Conservation (phyloP, 1,284 basidiomycete species). For the Ustilago trichophora region DNA sequence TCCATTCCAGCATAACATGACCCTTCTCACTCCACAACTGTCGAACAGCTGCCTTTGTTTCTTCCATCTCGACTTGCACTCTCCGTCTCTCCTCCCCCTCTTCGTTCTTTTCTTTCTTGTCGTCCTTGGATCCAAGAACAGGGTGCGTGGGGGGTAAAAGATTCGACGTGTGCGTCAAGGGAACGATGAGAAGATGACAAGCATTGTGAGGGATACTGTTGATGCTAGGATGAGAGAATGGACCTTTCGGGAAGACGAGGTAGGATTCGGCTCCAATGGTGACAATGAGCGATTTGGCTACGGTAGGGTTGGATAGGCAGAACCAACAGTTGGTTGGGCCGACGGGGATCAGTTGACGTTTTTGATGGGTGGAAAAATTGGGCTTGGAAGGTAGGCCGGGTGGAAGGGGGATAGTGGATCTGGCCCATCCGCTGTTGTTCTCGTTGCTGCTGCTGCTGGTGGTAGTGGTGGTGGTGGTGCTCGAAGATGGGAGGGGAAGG, state of each 20-base stretch:
- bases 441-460: neutral
- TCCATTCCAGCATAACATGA: slow-evolving; percentile 33
- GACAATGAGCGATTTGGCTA: slow-evolving; percentile 60
- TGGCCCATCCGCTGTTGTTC: neutral
- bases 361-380: slow-evolving; percentile 2
- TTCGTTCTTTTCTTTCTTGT: too few species aligned
- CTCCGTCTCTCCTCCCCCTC: slow-evolving; percentile 1
- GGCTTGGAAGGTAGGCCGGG: slow-evolving; percentile 30
- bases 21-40: slow-evolving; percentile 29
- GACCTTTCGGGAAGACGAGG: slow-evolving; percentile 60
- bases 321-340: slow-evolving; percentile 65
- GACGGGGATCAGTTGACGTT: slow-evolving; percentile 55
- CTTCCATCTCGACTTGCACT: slow-evolving; percentile 26
- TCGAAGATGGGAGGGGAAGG: neutral
- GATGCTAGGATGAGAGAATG: slow-evolving; percentile 29
- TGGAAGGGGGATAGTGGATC: slow-evolving; percentile 21
- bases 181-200: slow-evolving; percentile 59
- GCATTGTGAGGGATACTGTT: slow-evolving; percentile 47
- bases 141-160: slow-evolving; percentile 10
- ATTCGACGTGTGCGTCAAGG: slow-evolving; percentile 46
- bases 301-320: slow-evolving; percentile 60
- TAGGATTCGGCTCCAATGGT: slow-evolving; percentile 55
- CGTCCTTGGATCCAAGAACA: too few species aligned
- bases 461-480: neutral
- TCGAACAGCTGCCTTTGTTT: slow-evolving; percentile 22